These are phyloP conservation scores for Viola pubescens DNA, from an alignment of 441 rosid genomes.

Conservation along the genomic window DNA sequence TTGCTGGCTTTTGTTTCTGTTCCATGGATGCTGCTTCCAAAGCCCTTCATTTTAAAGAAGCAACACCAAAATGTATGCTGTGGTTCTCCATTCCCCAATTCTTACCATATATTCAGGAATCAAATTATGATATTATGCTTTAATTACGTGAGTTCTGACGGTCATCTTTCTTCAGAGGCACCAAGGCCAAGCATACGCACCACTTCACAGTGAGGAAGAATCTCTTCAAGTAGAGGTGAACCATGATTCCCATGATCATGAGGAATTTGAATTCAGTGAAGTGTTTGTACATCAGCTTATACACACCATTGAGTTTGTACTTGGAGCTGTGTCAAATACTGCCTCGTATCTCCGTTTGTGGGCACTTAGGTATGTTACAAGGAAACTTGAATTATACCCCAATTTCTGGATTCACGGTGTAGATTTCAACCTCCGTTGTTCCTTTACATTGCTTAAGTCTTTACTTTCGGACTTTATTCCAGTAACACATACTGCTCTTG, in stretches of 20 bases:
- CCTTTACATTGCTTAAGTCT: too few relatives aligned
- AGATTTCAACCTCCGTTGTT: too few relatives aligned
- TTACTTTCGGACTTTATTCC: too few relatives aligned
- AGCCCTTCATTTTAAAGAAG: slow-evolving; percentile 81
- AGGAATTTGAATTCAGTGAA: slow-evolving; percentile 93
- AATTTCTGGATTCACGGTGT: too few relatives aligned
- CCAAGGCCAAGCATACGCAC: slow-evolving; percentile 61
- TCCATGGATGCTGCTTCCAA: slow-evolving; percentile 95
- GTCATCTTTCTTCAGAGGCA: slow-evolving; percentile 47
- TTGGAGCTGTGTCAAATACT: slow-evolving; percentile 97
- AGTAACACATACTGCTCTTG: too few relatives aligned
- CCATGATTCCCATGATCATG: slow-evolving; percentile 56
- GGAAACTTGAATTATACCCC: background rate
- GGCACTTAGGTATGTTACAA: slow-evolving; percentile 73
- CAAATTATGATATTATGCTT: background rate
- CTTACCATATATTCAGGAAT: slow-evolving; percentile 1
- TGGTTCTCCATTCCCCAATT: slow-evolving; percentile 4
- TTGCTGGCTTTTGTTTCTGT: slow-evolving; percentile 76
- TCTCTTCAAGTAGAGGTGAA: slow-evolving; percentile 47
- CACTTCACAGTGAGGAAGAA: slow-evolving; percentile 50
- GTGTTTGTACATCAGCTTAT: slow-evolving; percentile 87
- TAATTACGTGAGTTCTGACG: slow-evolving; percentile 10
- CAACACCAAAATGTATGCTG: slow-evolving; percentile 62
- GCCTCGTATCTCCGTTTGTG: slow-evolving; percentile 95
- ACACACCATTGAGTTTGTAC: slow-evolving; percentile 92